Evolutionary conservation across 495 filamentous ascomycete genomes (phyloP).

Genomic region (Trichoderma reesei): DNA sequence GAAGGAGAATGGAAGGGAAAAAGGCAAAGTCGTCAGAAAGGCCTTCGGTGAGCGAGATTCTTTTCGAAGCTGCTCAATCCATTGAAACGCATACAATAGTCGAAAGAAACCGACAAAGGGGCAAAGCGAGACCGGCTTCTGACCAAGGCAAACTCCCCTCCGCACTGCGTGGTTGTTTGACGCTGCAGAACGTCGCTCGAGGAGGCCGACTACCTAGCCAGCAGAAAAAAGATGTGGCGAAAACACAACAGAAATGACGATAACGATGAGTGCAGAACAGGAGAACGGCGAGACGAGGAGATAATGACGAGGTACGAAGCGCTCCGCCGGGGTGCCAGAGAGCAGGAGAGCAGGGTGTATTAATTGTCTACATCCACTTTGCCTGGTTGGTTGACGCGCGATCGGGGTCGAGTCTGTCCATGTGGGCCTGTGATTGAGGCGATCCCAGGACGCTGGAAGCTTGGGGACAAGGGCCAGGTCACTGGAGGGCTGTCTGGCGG

Average conservation of each 20-base stretch:
- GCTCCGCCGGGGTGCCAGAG: not conserved
- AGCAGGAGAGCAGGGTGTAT: not conserved
- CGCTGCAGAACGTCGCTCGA: not conserved
- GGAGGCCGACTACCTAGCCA: not conserved
- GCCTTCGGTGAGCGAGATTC: not conserved
- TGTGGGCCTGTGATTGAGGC: constrained; percentile 7
- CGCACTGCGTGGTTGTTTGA: not conserved
- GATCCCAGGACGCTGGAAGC: constrained; percentile 9
- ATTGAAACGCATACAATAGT: not conserved
- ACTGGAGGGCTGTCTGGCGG: not conserved
- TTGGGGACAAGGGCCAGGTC: not conserved
- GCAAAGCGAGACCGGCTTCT: not conserved
- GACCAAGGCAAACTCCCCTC: not conserved
- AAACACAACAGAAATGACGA: not conserved
- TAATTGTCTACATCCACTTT: constrained; percentile 7
- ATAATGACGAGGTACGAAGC: constrained; percentile 8
- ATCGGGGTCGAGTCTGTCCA: not conserved
- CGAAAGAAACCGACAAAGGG: not conserved
- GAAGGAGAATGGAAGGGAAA: not conserved
- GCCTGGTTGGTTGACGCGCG: constrained; percentile 6
- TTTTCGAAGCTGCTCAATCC: not conserved
- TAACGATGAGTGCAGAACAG: not conserved
- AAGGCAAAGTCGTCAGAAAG: not conserved
- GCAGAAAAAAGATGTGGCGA: not conserved
- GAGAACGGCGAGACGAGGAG: constrained; percentile 6